phyloP scores from a whole-genome alignment of 2,329 filamentous ascomycete genomes.

The Monilinia laxa region DNA sequence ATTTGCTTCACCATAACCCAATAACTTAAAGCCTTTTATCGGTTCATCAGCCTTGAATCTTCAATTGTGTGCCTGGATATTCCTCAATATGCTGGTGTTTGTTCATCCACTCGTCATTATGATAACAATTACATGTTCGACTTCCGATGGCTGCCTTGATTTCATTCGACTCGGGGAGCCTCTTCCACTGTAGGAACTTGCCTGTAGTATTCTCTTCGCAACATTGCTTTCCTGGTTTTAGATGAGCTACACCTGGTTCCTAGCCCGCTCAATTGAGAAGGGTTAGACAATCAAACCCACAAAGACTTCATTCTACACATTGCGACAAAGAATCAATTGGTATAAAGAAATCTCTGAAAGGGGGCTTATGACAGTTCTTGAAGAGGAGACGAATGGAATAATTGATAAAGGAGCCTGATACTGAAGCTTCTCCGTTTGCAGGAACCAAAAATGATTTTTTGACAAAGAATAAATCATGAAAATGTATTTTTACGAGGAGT shows the following conservation, averaged over 20 bases:
- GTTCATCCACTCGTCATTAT: background rate
- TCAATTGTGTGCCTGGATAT: background rate
- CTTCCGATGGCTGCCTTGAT: background rate
- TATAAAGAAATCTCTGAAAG: background rate
- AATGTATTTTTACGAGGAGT: background rate
- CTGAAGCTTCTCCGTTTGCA: conserved; percentile 9
- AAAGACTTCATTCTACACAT: conserved; percentile 6
- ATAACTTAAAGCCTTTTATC: background rate
- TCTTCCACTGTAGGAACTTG: background rate
- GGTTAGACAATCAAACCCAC: background rate
- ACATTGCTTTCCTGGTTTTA: background rate
- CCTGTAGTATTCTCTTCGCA: background rate
- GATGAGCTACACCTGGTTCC: background rate
- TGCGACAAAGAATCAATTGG: background rate
- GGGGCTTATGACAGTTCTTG: background rate
- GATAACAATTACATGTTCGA: background rate
- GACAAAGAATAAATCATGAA: background rate
- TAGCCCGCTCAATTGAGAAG: background rate
- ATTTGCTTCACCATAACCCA: background rate
- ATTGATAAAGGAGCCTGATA: background rate
- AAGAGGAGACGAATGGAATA: background rate
- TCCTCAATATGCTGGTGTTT: background rate
- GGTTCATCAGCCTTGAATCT: background rate
- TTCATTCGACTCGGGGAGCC: background rate
- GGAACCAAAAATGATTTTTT: background rate